Evolutionary conservation across 805 yeast species (phyloP), one percentile per base, ranked within the genome.

Genomic region (Yamadazyma philogaea): DNA sequence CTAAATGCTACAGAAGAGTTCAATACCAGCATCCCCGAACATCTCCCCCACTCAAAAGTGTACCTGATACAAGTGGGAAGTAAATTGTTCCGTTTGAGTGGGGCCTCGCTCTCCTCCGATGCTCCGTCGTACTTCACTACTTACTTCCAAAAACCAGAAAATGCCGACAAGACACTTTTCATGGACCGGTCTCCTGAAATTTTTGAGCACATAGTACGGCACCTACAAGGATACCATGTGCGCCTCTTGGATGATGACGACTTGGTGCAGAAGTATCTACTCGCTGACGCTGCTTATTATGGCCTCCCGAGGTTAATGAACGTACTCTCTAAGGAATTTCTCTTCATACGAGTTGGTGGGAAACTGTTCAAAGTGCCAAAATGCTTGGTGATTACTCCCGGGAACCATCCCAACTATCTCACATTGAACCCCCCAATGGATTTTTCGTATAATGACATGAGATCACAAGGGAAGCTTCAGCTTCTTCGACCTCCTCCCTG

Each of bases 121-220:
- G 82, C 83, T 0, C 97, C 97, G 0, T 86, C 95, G 4, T 88
- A 85, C 58, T 90, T 89, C 67, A 87, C 96, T 2, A 69, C 74
- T 20, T 87, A 70, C 64, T 89, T 89, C 58, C 51, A 54, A 4
- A 54, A 64, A 16, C 60, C 61, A 6, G 67, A 52, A 2, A 74
- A 73, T 44, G 53, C 61, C 14, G 66, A 64, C 7, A 68, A 66
- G 30, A 63, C 74, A 0, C 59, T 87, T 7, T 79, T 78, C 52
- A 78, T 89, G 42, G 96, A 89, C 59, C 67, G 96, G 28, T 81
- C 83, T 7, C 84, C 95, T 0, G 66, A 60, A 1, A 76, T 86
- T 0, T 89, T 89, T 58, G 77, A 78, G 42, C 67, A 71, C 47
- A 84, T 89, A 15, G 77, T 78, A 51, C 56, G 68, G 45, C 96